phyloP scores from a whole-genome alignment of 2,329 filamentous ascomycete species.

The Paecilomyces fulvus region DNA sequence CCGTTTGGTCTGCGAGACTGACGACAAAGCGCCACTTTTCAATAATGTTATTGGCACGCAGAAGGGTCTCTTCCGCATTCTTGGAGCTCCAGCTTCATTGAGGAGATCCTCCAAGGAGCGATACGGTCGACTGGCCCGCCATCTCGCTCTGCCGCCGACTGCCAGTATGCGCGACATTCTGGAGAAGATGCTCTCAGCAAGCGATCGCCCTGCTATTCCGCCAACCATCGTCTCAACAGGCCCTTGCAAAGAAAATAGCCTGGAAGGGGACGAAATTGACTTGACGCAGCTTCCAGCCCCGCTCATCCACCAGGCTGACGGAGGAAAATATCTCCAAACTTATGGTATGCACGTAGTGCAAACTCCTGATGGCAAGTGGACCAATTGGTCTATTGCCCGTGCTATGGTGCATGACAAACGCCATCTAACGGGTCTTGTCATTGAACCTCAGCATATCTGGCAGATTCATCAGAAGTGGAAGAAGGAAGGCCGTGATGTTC shows the following conservation, averaged over 20 bases:
- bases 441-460: constrained; percentile 40
- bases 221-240: constrained; percentile 28
- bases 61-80: constrained; percentile 41
- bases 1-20: constrained; percentile 31
- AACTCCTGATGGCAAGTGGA: constrained; percentile 40
- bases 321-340: constrained; percentile 45
- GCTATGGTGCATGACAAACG: too few species aligned
- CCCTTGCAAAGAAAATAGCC: constrained; percentile 36
- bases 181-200: constrained; percentile 35
- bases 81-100: constrained; percentile 38
- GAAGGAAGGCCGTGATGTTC: constrained; percentile 37
- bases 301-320: constrained; percentile 37
- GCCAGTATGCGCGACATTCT: constrained; percentile 32
- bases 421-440: constrained; percentile 27
- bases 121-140: constrained; percentile 37
- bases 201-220: constrained; percentile 20
- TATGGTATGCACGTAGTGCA: constrained; percentile 43
- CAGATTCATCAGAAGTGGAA: constrained; percentile 42
- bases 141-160: constrained; percentile 33
- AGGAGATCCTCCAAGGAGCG: constrained; percentile 20
- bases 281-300: constrained; percentile 36
- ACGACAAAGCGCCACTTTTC: constrained; percentile 44
- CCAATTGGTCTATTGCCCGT: constrained; percentile 30
- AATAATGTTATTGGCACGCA: constrained; percentile 42
- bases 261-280: constrained; percentile 35